phyloP scores from a whole-genome alignment of 1,284 basidiomycete species.

The Fomitopsis schrenkii region DNA sequence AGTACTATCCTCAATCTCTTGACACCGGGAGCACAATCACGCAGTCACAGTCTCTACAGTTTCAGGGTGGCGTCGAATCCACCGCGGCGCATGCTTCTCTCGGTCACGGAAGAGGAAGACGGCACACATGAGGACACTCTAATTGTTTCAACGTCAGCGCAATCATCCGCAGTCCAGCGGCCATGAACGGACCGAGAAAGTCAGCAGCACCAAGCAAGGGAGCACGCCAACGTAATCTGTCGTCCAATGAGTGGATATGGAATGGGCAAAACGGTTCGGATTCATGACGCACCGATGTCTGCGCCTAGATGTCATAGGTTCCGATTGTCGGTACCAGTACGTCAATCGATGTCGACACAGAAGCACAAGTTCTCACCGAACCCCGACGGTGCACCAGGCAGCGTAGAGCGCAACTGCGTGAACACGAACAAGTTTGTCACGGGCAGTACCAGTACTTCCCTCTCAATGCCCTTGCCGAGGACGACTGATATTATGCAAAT shows the following conservation, averaged over 20 bases:
- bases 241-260: neutral
- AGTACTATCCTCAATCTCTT: too few species aligned
- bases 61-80: neutral
- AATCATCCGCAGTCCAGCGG: too few species aligned
- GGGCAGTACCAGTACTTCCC: constrained; percentile 17
- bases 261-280: neutral
- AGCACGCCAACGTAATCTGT: constrained; percentile 20
- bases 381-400: constrained; percentile 18
- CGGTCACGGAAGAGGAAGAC: constrained; percentile 19
- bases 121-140: constrained; percentile 20
- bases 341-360: neutral
- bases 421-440: constrained; percentile 21
- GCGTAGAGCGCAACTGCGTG: constrained; percentile 17
- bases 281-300: constrained; percentile 9
- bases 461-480: constrained; percentile 16
- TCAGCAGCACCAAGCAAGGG: constrained; percentile 20
- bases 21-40: too few species aligned
- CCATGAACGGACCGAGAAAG: constrained; percentile 12
- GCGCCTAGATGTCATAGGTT: constrained; percentile 7
- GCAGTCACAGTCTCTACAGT: neutral
- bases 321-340: neutral
- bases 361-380: constrained; percentile 14
- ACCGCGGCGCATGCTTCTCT: constrained; percentile 13
- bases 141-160: too few species aligned
- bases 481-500: constrained; percentile 15